Evolutionary conservation across 2,329 filamentous ascomycete species (phyloP).

Genomic region (Trichophyton verrucosum): DNA sequence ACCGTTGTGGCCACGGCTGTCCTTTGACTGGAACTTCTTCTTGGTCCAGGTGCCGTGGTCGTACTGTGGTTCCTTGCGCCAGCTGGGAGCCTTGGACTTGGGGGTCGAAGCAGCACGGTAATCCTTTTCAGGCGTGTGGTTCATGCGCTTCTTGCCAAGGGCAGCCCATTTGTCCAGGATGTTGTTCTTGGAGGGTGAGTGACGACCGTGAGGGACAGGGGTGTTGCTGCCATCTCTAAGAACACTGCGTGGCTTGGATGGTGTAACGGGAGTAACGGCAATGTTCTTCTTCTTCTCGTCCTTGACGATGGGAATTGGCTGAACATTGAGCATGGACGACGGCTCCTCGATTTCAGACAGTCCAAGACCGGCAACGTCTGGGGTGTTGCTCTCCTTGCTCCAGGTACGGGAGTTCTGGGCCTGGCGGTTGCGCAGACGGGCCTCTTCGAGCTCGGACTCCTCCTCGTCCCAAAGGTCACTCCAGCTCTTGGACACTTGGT

Average conservation of each 20-base stretch:
- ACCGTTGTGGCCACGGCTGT: conserved; percentile 1
- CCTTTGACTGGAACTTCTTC: conserved; percentile 20
- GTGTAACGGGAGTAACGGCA: conserved; percentile 41
- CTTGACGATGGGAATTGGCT: conserved; percentile 22
- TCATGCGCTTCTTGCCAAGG: conserved; percentile 71
- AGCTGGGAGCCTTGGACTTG: conserved; percentile 29
- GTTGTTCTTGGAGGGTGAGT: conserved; percentile 45
- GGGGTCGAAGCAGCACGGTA: conserved; percentile 39
- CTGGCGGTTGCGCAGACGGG: conserved; percentile 46
- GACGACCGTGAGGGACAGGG: conserved; percentile 30
- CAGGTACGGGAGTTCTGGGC: conserved; percentile 61
- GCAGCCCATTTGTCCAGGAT: conserved; percentile 75
- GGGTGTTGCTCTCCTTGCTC: conserved; percentile 59
- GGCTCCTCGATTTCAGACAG: conserved; percentile 42
- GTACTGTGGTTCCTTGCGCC: conserved; percentile 33
- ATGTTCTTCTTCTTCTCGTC: conserved; percentile 22
- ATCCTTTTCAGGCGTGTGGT: conserved; percentile 43
- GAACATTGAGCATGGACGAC: conserved; percentile 40
- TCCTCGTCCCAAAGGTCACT: conserved; percentile 97
- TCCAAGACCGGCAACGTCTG: conserved; percentile 38
- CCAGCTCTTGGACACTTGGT: conserved; percentile 93
- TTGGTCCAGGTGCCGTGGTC: conserved; percentile 26
- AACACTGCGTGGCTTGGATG: conserved; percentile 56
- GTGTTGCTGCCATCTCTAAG: conserved; percentile 7
- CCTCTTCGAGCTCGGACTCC: conserved; percentile 53